Conservation (phyloP, 768 basidiomycete genomes). For the Boletellus sp. region DNA sequence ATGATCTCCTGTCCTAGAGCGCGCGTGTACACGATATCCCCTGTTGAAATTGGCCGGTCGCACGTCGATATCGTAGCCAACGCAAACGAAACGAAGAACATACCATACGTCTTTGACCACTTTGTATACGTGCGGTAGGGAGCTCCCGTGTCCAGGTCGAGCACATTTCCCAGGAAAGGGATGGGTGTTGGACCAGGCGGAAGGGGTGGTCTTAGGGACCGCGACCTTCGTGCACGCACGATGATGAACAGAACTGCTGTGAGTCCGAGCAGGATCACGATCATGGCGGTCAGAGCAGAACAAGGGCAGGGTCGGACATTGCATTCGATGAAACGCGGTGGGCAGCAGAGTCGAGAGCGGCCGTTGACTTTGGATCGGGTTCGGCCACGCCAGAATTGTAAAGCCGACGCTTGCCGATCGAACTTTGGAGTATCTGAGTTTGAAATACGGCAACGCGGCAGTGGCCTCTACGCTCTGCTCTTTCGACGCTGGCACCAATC, state of each 20-base stretch:
- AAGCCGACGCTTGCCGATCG: too few relatives aligned
- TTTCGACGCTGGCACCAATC: too few relatives aligned
- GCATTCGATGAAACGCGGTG: too few relatives aligned
- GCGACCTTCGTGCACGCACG: background rate
- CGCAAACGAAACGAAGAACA: background rate
- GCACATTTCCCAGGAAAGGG: conserved; percentile 14
- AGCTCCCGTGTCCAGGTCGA: conserved; percentile 6
- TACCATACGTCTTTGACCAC: conserved; percentile 22
- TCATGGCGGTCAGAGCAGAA: background rate
- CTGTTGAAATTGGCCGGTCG: background rate
- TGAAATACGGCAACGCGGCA: too few relatives aligned
- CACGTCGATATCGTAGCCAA: background rate
- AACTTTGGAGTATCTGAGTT: too few relatives aligned
- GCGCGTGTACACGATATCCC: conserved; percentile 5
- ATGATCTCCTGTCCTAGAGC: conserved; percentile 46
- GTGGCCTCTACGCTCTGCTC: too few relatives aligned
- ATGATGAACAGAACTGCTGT: background rate
- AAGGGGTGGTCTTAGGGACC: background rate
- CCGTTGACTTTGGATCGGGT: too few relatives aligned
- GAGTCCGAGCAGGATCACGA: background rate
- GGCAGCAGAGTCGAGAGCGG: too few relatives aligned
- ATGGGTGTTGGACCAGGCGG: conserved; percentile 19
- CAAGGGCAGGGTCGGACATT: too few relatives aligned
- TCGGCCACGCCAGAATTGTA: too few relatives aligned
- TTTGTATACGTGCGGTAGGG: conserved; percentile 15